phyloP scores from a whole-genome alignment of 768 basidiomycete genomes.

The Kwoniella newhampshirensis region DNA sequence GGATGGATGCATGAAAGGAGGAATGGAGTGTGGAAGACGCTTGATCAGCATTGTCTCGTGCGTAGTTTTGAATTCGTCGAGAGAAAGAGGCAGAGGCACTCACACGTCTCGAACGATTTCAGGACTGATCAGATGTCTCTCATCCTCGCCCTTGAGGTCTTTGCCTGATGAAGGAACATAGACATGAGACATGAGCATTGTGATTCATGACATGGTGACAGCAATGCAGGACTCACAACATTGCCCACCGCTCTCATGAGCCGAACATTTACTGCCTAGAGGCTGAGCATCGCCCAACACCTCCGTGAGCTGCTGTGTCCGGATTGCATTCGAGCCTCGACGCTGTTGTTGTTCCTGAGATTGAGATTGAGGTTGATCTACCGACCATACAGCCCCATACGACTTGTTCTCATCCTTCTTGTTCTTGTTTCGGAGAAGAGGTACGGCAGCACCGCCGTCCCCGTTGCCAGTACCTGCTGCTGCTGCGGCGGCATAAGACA shows the following conservation, averaged over 20 bases:
- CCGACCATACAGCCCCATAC: slow-evolving; percentile 17
- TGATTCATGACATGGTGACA: not conserved
- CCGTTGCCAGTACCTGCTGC: not conserved
- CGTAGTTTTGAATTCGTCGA: too few species aligned
- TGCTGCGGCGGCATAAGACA: too few species aligned
- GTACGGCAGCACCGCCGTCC: slow-evolving; percentile 11
- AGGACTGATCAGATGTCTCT: slow-evolving; percentile 42
- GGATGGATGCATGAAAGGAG: too few species aligned
- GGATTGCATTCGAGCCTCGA: too few species aligned
- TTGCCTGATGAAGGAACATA: slow-evolving; percentile 10
- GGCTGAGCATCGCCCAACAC: slow-evolving; percentile 20
- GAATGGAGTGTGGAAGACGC: not conserved
- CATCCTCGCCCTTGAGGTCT: slow-evolving; percentile 48
- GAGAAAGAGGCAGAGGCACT: slow-evolving; percentile 14
- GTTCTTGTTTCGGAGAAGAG: slow-evolving; percentile 13
- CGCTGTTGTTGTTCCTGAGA: too few species aligned
- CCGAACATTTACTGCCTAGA: slow-evolving; percentile 21
- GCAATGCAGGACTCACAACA: slow-evolving; percentile 15
- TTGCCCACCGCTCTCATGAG: slow-evolving; percentile 20
- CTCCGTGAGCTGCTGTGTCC: slow-evolving; percentile 9
- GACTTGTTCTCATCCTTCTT: slow-evolving; percentile 6
- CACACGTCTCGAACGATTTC: slow-evolving; percentile 49
- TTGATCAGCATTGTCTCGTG: slow-evolving; percentile 9
- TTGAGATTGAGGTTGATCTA: slow-evolving; percentile 2
- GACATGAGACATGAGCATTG: not conserved